These are phyloP conservation scores for Petunia hybrid DNA, from an alignment of 305 asterid genomes.

Conservation along the genomic window DNA sequence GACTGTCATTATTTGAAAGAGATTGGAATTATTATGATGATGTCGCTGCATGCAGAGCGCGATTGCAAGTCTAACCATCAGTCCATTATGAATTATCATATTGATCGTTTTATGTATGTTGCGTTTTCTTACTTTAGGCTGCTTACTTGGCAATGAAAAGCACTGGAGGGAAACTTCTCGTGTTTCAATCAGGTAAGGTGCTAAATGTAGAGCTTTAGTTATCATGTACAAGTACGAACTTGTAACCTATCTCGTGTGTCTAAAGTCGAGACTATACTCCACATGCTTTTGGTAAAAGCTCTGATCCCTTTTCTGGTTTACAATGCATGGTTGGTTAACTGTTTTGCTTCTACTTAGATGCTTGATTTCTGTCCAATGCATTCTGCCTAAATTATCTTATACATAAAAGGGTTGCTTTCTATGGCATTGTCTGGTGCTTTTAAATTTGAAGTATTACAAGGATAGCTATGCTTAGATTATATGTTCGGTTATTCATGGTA, in stretches of 20 bases:
- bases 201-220: constrained; percentile 3
- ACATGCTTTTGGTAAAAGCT: neutral
- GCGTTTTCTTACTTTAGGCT: constrained; percentile 61
- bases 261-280: neutral
- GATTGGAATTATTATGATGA: neutral
- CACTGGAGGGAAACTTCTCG: constrained; percentile 97
- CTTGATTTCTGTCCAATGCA: neutral
- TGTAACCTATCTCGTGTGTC: neutral
- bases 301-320: neutral
- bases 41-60: neutral
- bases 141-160: constrained; percentile 98
- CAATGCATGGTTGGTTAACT: constrained; percentile 2
- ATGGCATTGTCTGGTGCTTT: neutral
- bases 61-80: constrained; percentile 16
- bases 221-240: constrained; percentile 1
- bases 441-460: constrained; percentile 8
- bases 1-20: constrained; percentile 18
- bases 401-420: neutral
- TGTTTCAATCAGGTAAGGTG: constrained; percentile 89
- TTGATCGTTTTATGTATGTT: neutral
- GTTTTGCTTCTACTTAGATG: neutral
- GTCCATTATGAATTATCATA: constrained; percentile 21
- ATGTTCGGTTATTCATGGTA: constrained; percentile 15
- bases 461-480: constrained; percentile 1
- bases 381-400: neutral